Evolutionary conservation across 2,329 filamentous ascomycete genomes (phyloP).

Genomic region (Calonectria pseudoturangicola): DNA sequence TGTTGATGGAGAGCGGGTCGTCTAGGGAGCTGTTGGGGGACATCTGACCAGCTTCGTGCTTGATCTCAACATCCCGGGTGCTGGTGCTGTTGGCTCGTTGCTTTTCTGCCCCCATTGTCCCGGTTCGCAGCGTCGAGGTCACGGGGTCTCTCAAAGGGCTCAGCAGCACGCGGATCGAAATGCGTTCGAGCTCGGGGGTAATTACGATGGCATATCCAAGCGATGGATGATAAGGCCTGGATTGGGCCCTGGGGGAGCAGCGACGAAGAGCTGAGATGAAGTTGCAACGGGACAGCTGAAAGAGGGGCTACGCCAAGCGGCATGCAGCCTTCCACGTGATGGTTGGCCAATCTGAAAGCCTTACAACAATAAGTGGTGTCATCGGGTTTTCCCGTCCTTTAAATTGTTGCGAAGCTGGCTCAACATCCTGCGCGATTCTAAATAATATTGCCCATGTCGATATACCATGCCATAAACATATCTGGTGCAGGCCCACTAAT

Average conservation of each 20-base stretch:
- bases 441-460: background rate
- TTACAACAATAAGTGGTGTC: slow-evolving; percentile 10
- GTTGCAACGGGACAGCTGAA: slow-evolving; percentile 26
- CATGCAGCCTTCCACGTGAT: slow-evolving; percentile 28
- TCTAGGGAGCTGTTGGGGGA: background rate
- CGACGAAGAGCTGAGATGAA: slow-evolving; percentile 6
- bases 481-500: slow-evolving; percentile 19
- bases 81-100: slow-evolving; percentile 10
- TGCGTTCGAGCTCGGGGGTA: background rate
- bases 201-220: slow-evolving; percentile 13
- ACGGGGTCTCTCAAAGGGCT: background rate
- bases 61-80: slow-evolving; percentile 2
- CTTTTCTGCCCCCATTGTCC: slow-evolving; percentile 17
- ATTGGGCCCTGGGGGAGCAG: slow-evolving; percentile 5
- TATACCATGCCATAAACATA: background rate
- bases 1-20: background rate
- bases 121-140: background rate
- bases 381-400: slow-evolving; percentile 16
- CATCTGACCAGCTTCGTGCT: background rate
- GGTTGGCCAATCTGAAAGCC: slow-evolving; percentile 26
- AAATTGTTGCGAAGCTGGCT: background rate
- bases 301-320: slow-evolving; percentile 27
- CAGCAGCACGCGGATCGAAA: slow-evolving; percentile 20
- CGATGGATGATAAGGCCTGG: slow-evolving; percentile 12
- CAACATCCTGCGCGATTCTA: background rate